Evolutionary conservation across 2,329 filamentous ascomycete species (phyloP).

Genomic region (Aureobasidium namibiae): DNA sequence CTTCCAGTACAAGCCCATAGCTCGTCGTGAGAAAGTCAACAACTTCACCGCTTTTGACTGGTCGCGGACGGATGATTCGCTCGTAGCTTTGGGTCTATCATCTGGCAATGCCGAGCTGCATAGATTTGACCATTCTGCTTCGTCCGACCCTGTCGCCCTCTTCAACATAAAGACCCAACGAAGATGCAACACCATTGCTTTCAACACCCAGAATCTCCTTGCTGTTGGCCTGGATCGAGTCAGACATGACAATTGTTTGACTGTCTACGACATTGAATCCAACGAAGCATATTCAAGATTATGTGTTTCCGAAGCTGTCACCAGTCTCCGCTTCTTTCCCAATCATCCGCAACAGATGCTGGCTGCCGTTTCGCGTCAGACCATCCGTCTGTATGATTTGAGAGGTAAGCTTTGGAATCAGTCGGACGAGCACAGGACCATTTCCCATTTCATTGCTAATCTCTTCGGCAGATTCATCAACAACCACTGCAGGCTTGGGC

Average conservation of each 20-base stretch:
- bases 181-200: conserved; percentile 73
- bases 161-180: conserved; percentile 67
- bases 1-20: conserved; percentile 46
- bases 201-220: conserved; percentile 62
- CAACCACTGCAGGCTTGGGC: conserved; percentile 25
- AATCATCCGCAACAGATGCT: conserved; percentile 67
- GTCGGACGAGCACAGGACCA: neutral
- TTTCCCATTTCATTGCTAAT: neutral
- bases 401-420: conserved; percentile 47
- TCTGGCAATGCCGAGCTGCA: conserved; percentile 69
- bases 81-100: conserved; percentile 67
- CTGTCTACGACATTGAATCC: conserved; percentile 70
- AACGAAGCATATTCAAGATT: conserved; percentile 46
- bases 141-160: conserved; percentile 42
- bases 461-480: conserved; percentile 10
- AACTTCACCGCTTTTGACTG: conserved; percentile 59
- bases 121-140: conserved; percentile 46
- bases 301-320: conserved; percentile 62
- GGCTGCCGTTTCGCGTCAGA: conserved; percentile 66
- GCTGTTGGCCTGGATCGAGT: conserved; percentile 75
- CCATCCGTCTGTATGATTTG: conserved; percentile 69
- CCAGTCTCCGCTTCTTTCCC: conserved; percentile 74
- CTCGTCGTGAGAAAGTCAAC: conserved; percentile 43
- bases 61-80: conserved; percentile 52
- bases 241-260: conserved; percentile 71